Base-by-base conservation (phyloP, 2,329 filamentous ascomycete genomes). In the Trematosphaeria pertusa region DNA sequence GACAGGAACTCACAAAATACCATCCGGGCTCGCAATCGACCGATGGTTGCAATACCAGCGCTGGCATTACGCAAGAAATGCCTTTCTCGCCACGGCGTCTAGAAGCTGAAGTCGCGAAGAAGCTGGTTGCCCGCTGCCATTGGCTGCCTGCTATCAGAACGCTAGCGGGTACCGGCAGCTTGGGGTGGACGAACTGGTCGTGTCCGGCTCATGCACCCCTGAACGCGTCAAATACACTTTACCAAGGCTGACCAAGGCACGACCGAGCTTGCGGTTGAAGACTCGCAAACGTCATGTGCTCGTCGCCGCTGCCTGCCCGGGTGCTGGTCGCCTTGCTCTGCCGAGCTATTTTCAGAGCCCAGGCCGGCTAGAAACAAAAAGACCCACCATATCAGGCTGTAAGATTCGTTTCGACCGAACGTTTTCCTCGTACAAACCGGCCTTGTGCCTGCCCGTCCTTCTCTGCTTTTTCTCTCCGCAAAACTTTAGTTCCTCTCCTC, bases 221-320 rank as follows among this genome's bases (percentile, higher is more conserved):
- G 53, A 46, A 40, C 40, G 42, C 37, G 24, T 44, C 38, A 12
- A 35, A 14, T 28, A 19, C 41, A 28, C 37, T 49, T 35, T 56
- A 52, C 52, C 56, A 61, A 58, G 56, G 52, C 56, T 48, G 52
- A 58, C 58, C 53, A 62, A 65, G 58, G 55, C 58, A 54, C 56
- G 52, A 56, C 62, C 58, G 52, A 50, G 52, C 44, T 51, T 39
- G 26, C 43, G 52, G 51, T 55, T 44, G 19, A 52, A 48, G 54
- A 37, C 58, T 61, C 46, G 57, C 58, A 51, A 64, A 67, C 67
- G 67, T 70, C 67, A 70, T 69, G 67, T 67, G 67, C 59, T 51
- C 56, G 46, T 38, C 42, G 30, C 43, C 30, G 24, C 42, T 46
- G 41, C 45, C 46, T 46, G 12, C 8, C 24, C 24, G 7, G 24